Conservation (phyloP, 2,329 filamentous ascomycete genomes). For the Macrophomina tecta region DNA sequence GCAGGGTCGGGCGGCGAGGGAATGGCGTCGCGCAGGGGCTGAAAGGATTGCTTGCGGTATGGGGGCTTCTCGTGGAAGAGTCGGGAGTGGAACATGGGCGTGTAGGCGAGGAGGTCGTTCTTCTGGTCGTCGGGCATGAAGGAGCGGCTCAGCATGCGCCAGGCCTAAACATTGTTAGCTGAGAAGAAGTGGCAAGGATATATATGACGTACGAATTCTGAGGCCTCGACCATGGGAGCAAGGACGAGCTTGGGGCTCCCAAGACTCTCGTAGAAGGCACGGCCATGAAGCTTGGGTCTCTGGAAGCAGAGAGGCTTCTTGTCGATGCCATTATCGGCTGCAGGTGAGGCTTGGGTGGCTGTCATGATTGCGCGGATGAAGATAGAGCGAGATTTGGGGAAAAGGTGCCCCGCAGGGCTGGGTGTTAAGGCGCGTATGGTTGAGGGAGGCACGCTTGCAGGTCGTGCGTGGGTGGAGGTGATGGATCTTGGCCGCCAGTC, state of each 20-base stretch:
- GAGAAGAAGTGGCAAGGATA: background rate
- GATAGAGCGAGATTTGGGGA: background rate
- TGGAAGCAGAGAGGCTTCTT: slow-evolving; percentile 21
- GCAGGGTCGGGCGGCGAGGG: slow-evolving; percentile 44
- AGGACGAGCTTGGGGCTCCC: slow-evolving; percentile 89
- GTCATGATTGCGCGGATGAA: slow-evolving; percentile 3
- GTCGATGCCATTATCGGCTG: background rate
- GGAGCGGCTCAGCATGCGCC: slow-evolving; percentile 94
- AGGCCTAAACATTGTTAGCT: slow-evolving; percentile 67
- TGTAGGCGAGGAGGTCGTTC: slow-evolving; percentile 78
- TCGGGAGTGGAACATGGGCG: slow-evolving; percentile 94
- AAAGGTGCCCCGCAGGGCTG: slow-evolving; percentile 18
- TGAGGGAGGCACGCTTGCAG: background rate
- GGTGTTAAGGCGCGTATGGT: slow-evolving; percentile 18
- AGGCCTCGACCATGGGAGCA: slow-evolving; percentile 98
- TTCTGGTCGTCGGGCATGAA: slow-evolving; percentile 70
- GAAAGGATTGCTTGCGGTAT: slow-evolving; percentile 82
- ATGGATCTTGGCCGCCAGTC: background rate
- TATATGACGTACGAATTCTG: slow-evolving; percentile 78
- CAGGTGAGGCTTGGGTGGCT: background rate
- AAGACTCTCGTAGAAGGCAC: slow-evolving; percentile 93
- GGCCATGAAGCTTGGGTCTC: slow-evolving; percentile 71
- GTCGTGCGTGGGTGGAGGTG: background rate
- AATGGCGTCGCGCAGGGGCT: slow-evolving; percentile 60
- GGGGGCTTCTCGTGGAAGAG: slow-evolving; percentile 78